Evolutionary conservation across 164 flowering plant species (phyloP).

Genomic region (Magnolia kwangsiensis): DNA sequence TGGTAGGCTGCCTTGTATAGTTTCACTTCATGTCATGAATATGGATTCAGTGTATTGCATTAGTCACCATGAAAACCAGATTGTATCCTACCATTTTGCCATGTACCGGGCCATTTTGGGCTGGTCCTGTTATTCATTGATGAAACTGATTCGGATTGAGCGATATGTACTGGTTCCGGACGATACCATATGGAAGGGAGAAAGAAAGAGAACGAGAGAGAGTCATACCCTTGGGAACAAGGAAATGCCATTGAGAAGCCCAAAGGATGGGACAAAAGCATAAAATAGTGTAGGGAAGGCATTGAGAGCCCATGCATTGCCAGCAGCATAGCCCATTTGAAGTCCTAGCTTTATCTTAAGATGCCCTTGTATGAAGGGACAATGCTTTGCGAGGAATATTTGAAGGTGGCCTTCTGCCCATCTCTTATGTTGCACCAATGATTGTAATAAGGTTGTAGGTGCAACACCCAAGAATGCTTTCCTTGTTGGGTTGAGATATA

Average conservation of each 20-base stretch:
- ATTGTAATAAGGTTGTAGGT: slow-evolving; percentile 38
- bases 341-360: slow-evolving; percentile 44
- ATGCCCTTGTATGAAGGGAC: slow-evolving; percentile 46
- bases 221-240: slow-evolving; percentile 39
- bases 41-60: too few relatives aligned
- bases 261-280: slow-evolving; percentile 56
- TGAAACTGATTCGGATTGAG: background rate
- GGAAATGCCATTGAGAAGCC: slow-evolving; percentile 51
- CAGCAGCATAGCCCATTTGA: slow-evolving; percentile 42
- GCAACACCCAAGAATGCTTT: slow-evolving; percentile 54
- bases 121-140: too few relatives aligned
- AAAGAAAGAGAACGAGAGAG: background rate
- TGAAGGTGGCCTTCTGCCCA: slow-evolving; percentile 79
- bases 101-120: too few relatives aligned
- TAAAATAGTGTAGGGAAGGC: slow-evolving; percentile 50
- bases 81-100: too few relatives aligned
- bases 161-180: background rate
- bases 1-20: too few relatives aligned
- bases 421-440: slow-evolving; percentile 69
- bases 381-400: slow-evolving; percentile 46
- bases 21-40: too few relatives aligned
- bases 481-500: slow-evolving; percentile 41
- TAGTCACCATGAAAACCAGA: too few relatives aligned
- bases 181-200: background rate
- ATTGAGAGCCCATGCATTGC: slow-evolving; percentile 49